Evolutionary conservation across 2,329 filamentous ascomycete species (phyloP).

Genomic region (Cylindrodendrum hubeiense): DNA sequence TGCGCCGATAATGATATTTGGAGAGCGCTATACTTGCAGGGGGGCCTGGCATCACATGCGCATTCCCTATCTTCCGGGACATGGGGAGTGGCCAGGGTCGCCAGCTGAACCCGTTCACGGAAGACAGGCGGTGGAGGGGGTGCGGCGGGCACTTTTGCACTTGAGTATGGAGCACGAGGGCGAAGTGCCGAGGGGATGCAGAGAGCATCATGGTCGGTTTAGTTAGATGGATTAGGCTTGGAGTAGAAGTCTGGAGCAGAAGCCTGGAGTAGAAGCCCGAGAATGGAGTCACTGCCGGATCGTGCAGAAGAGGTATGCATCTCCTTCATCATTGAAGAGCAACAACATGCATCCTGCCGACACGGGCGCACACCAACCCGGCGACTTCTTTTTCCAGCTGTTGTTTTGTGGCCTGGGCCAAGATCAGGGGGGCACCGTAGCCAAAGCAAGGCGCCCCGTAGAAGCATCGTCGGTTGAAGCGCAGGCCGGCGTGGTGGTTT

Average conservation of each 20-base stretch:
- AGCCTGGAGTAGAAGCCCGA: neutral
- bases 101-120: neutral
- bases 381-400: neutral
- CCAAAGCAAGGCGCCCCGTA: neutral
- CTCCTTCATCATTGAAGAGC: too few species aligned
- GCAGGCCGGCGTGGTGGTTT: conserved; percentile 4
- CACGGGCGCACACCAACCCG: neutral
- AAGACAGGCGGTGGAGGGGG: neutral
- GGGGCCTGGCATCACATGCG: neutral
- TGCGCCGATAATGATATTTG: neutral
- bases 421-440: neutral
- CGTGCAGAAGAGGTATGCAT: neutral
- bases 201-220: neutral
- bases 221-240: neutral
- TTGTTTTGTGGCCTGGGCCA: neutral
- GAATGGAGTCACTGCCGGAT: neutral
- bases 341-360: too few species aligned
- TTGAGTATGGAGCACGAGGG: neutral
- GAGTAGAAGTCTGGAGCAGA: neutral
- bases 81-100: neutral
- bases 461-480: neutral
- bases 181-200: neutral
- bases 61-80: neutral
- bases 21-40: neutral
- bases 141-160: neutral